These are phyloP conservation scores for Phytophthora gonapodyides DNA, from an alignment of 352 stramenopile species.

Conservation along the genomic window DNA sequence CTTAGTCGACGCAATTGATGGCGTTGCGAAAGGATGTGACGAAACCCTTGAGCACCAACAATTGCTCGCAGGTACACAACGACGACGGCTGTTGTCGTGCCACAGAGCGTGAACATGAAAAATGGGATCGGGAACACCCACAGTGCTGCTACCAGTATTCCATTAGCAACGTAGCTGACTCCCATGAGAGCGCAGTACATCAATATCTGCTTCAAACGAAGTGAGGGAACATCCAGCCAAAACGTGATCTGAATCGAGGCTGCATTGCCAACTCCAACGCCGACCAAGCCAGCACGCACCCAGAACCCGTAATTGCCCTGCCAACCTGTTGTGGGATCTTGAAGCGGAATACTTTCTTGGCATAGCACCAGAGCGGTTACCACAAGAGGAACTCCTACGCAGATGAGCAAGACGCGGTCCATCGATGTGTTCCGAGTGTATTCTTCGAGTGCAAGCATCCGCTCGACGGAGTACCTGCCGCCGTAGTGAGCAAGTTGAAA, in stretches of 20 bases:
- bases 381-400: constrained; percentile 12
- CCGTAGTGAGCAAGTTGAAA: constrained; percentile 23
- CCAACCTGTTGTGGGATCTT: constrained; percentile 26
- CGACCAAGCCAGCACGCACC: constrained; percentile 20
- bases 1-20: not conserved
- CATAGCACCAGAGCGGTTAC: constrained; percentile 19
- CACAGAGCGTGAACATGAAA: constrained; percentile 21
- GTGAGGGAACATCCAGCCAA: constrained; percentile 20
- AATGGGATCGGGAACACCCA: constrained; percentile 33
- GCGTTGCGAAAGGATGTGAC: constrained; percentile 1
- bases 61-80: constrained; percentile 18
- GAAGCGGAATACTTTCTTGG: constrained; percentile 28
- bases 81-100: constrained; percentile 12
- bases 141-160: constrained; percentile 12
- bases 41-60: constrained; percentile 14
- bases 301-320: constrained; percentile 28
- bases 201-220: constrained; percentile 15
- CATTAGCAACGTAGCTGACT: constrained; percentile 13
- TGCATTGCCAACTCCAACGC: constrained; percentile 15
- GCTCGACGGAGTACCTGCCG: constrained; percentile 30
- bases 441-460: constrained; percentile 32
- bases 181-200: constrained; percentile 13
- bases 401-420: constrained; percentile 17
- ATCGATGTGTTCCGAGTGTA: constrained; percentile 21
- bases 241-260: constrained; percentile 15